Conservation (phyloP, 2,329 filamentous ascomycete genomes). For the Emmonsia crescens region DNA sequence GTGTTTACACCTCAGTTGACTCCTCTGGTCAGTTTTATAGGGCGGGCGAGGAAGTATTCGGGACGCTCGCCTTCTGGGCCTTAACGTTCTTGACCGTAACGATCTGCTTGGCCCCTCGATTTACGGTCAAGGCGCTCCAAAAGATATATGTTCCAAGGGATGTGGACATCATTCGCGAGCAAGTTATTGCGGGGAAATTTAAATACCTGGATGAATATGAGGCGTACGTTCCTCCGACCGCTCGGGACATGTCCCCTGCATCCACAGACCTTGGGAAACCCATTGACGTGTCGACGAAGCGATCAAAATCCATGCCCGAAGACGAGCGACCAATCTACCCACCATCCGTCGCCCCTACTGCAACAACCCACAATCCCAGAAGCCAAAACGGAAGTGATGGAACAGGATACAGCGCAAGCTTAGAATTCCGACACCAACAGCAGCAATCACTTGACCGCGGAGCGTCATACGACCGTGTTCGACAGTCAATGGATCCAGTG, state of each 20-base stretch:
- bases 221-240: constrained; percentile 40
- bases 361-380: constrained; percentile 64
- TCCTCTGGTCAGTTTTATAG: constrained; percentile 59
- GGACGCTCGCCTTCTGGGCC: constrained; percentile 76
- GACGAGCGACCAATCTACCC: constrained; percentile 83
- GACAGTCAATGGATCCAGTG: constrained; percentile 76
- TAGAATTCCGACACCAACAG: constrained; percentile 42
- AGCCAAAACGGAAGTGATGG: constrained; percentile 91
- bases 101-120: constrained; percentile 77
- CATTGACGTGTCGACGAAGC: constrained; percentile 44
- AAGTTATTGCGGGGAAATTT: constrained; percentile 74
- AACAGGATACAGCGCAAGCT: constrained; percentile 65
- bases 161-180: constrained; percentile 90
- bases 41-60: constrained; percentile 67
- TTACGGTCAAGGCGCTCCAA: constrained; percentile 74
- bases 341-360: constrained; percentile 69
- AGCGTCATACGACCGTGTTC: constrained; percentile 59
- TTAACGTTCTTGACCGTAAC: constrained; percentile 66
- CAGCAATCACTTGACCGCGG: constrained; percentile 49
- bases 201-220: constrained; percentile 55
- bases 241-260: constrained; percentile 22
- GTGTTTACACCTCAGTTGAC: constrained; percentile 61
- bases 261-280: constrained; percentile 33
- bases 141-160: constrained; percentile 92
- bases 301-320: constrained; percentile 62